These are phyloP conservation scores for Cinnamomum micranthum DNA, from an alignment of 164 flowering plant genomes.

Conservation along the genomic window DNA sequence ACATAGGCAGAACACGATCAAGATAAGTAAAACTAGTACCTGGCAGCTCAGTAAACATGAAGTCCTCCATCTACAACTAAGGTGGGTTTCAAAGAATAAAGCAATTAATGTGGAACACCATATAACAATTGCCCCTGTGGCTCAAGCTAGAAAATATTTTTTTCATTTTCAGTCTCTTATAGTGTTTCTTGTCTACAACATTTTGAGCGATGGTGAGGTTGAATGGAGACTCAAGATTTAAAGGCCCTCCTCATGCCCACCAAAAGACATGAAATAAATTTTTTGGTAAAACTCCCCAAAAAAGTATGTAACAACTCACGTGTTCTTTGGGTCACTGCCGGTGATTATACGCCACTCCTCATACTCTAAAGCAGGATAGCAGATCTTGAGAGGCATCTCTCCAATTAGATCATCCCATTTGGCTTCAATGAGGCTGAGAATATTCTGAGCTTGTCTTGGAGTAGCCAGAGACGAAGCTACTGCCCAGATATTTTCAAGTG, in stretches of 20 bases:
- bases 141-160: slow-evolving; percentile 36
- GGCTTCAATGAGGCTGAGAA: slow-evolving; percentile 63
- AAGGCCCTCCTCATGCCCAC: slow-evolving; percentile 23
- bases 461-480: slow-evolving; percentile 79
- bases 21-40: slow-evolving; percentile 21
- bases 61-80: too few relatives aligned
- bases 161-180: too few relatives aligned
- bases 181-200: too few relatives aligned
- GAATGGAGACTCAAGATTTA: too few relatives aligned
- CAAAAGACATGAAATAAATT: neutral
- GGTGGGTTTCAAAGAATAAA: too few relatives aligned
- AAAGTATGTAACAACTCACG: slow-evolving; percentile 45
- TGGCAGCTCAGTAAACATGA: too few relatives aligned
- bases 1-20: too few relatives aligned
- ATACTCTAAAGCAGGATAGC: slow-evolving; percentile 72
- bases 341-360: slow-evolving; percentile 89
- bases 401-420: slow-evolving; percentile 88
- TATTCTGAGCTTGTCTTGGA: slow-evolving; percentile 64
- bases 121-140: neutral
- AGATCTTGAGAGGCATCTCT: slow-evolving; percentile 83
- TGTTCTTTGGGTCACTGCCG: slow-evolving; percentile 89
- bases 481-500: slow-evolving; percentile 85
- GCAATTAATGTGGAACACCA: too few relatives aligned
- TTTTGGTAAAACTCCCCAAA: neutral
- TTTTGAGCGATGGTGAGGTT: too few relatives aligned